Evolutionary conservation across 2,329 filamentous ascomycete genomes (phyloP).

Genomic region (Claviceps lovelessii): DNA sequence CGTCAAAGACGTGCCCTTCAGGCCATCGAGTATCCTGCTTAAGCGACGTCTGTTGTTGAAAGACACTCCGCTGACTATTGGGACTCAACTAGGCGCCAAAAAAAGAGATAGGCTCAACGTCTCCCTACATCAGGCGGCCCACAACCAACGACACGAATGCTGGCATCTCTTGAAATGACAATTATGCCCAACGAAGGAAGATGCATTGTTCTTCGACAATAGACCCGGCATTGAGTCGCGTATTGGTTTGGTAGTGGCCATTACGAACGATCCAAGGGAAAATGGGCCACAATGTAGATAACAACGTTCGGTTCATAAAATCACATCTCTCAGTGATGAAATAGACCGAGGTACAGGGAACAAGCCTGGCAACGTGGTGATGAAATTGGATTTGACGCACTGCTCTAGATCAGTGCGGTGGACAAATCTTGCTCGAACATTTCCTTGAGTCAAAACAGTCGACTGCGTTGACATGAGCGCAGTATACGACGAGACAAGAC

Average conservation of each 20-base stretch:
- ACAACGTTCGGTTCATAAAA: no score
- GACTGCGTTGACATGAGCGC: background rate
- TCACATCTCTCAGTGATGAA: background rate
- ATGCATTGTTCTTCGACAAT: background rate
- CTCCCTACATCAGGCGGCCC: background rate
- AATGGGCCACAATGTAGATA: background rate
- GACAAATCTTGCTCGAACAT: background rate
- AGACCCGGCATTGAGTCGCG: background rate
- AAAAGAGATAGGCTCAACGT: conserved; percentile 4
- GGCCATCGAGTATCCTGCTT: background rate
- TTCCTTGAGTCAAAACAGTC: background rate
- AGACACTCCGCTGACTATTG: background rate
- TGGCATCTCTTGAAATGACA: background rate
- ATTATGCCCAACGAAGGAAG: background rate
- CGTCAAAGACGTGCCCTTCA: background rate
- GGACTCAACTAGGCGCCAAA: conserved; percentile 2
- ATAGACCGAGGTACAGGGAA: background rate
- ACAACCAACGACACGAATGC: background rate
- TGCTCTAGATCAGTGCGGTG: background rate
- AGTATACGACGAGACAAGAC: background rate
- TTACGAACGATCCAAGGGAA: background rate
- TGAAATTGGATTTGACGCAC: background rate
- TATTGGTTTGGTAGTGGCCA: background rate
- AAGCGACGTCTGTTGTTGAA: no score
- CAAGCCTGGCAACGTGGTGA: background rate